Base-by-base conservation (phyloP, 805 yeast genomes). In the Kluyveromyces dobzhanskii region DNA sequence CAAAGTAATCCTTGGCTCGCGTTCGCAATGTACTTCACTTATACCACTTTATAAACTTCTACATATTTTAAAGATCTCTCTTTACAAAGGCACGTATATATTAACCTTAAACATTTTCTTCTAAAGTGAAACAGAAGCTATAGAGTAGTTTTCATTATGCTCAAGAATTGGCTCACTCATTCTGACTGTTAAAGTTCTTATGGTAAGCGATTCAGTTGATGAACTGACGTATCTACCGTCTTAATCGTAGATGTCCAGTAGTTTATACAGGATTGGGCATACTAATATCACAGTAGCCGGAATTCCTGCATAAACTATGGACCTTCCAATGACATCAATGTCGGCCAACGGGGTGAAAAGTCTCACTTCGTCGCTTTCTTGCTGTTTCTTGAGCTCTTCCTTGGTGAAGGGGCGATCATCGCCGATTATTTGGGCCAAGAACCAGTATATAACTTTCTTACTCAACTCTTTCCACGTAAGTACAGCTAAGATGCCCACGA, bases 221-320 rank as follows among this genome's bases (percentile, higher is more conserved):
- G n/a, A n/a, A n/a, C n/a, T n/a, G n/a, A n/a, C n/a, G n/a, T n/a
- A n/a, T n/a, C n/a, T n/a, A n/a, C n/a, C n/a, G n/a, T n/a, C 24
- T 21, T 21, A 21, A 6, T 16, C 21, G 30, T 34, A 42, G 23
- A 42, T 34, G 11, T 45, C 47, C 30, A 50, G 32, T 1, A 37
- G 11, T 7, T 28, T 33, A 37, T 53, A 53, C 2, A 49, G 39
- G 4, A 49, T 23, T 0, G 67, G 62, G 36, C 65, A 61, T 1
- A 53, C 53, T 4, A 62, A 30, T 4, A 73, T 59, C 0, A 83
- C 80, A 24, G 72, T 59, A 19, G 67, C 50, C 0, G 92, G 72
- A 21, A 90, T 76, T 0, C 97, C 97, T 1, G 84, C 80, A 61
- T 90, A 90, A 1, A 87, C 83, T 13, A 82, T 61, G 44, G 84